Evolutionary conservation across 352 stramenopile species (phyloP).

Genomic region (Phytophthora pisi): DNA sequence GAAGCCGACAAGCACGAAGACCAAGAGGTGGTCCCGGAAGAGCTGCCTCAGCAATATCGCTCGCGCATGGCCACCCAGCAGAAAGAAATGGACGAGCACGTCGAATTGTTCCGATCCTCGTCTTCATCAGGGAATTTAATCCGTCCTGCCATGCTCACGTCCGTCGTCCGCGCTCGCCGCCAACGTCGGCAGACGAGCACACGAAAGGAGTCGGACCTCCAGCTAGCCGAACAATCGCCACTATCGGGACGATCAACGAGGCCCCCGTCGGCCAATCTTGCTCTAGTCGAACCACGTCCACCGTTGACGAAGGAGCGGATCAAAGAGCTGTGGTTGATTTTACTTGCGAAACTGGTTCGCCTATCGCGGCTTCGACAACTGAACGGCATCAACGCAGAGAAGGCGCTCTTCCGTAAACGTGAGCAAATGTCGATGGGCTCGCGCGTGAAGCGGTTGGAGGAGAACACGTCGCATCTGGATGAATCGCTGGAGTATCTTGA

Average conservation of each 20-base stretch:
- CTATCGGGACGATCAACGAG: neutral
- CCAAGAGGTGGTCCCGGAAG: conserved; percentile 6
- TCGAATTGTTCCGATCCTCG: conserved; percentile 34
- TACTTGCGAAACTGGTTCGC: conserved; percentile 63
- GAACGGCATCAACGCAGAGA: conserved; percentile 54
- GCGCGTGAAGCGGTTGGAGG: conserved; percentile 64
- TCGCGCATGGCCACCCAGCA: conserved; percentile 37
- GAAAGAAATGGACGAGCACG: conserved; percentile 30
- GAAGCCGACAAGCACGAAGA: neutral
- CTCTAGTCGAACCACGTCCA: conserved; percentile 8
- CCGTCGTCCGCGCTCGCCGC: conserved; percentile 41
- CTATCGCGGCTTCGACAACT: conserved; percentile 60
- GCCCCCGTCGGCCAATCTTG: neutral
- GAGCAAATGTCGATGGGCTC: conserved; percentile 71
- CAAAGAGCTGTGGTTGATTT: conserved; percentile 46
- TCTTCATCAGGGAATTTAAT: conserved; percentile 15
- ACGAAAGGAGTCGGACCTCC: conserved; percentile 31
- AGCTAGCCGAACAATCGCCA: conserved; percentile 8
- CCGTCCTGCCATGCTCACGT: conserved; percentile 8
- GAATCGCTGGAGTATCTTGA: conserved; percentile 60
- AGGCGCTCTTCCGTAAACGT: conserved; percentile 52
- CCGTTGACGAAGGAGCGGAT: conserved; percentile 49
- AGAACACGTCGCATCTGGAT: conserved; percentile 53
- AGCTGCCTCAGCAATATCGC: conserved; percentile 31
- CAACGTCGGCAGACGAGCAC: conserved; percentile 35